Base-by-base conservation (phyloP, 2,329 filamentous ascomycete genomes). In the Colletotrichum tropicicola region DNA sequence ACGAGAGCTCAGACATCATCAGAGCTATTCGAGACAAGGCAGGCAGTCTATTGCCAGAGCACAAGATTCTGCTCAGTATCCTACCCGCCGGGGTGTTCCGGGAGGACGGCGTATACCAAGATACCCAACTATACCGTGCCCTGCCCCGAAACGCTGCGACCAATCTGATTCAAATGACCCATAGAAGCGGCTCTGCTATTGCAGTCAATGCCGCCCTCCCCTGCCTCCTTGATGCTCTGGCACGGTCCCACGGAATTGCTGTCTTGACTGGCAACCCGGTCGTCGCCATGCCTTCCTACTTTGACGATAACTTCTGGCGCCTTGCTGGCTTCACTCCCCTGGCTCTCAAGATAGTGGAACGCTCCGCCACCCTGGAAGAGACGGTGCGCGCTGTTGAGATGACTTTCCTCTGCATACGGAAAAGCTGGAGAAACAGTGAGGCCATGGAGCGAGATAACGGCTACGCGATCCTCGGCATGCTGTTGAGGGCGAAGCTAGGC, bases 381-480 rank as follows among this genome's bases (percentile, higher is more conserved):
- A 89, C 94, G 27, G 80, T 94, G 9, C 87, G 92, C 57, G 90
- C 94, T 1, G 89, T 97, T 3, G 89, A 97, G 72, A 91, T 97
- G 71, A 83, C 97, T 25, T 94, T 98, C 67, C 89, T 92, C 68
- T 93, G 92, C 65, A 92, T 98, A 52, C 91, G 92, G 69, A 91
- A 92, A 68, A 98, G 92, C 74, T 99, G 97, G 96, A 88, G 96
- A 68, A 98, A 98, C 70, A 98, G 96, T 70, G 97, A 99, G 75
- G 94, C 96, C 25, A 98, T 99, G 92, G 96, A 99, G 77, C 90
- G 92, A 71, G 94, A 97, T 65, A 96, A 97, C 70, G 97, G 95
- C 0, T 99, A 98, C 74, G 91, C 92, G 25, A 92, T 98, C 35
- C 80, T 99, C 53, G 92, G 92, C 41, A 89, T 94, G 77, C 84